Evolutionary conservation across 2,329 filamentous ascomycete species (phyloP), one percentile per base, ranked within the genome.

Genomic region (Sclerotinia sclerotiorum): DNA sequence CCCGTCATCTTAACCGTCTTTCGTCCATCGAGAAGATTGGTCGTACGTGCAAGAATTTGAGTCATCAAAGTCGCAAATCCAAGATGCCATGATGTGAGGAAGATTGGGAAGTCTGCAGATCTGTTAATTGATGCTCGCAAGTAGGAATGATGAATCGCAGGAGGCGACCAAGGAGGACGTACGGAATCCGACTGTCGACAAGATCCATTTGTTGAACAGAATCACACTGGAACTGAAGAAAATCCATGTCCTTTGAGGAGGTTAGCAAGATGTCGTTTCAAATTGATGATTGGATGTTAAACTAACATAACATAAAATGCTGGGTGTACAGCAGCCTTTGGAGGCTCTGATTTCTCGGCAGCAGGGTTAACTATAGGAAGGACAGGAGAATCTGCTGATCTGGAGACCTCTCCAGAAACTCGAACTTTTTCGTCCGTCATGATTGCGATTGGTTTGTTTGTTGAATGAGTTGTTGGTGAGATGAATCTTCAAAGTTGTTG

Each of bases 131-230:
- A n/a, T 21, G 15, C 35, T 44, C 57, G 42, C 51, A 19, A 42
- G 27, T 69, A 55, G 55, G 65, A 39, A 39, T 7, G 29, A 2
- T 39, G 63, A 17, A n/a, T 57, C 4, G 48, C 49, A 29, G 29
- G 19, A 51, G 21, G 19, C 21, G 39, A 58, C n/a, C 19, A 15
- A 55, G 24, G 21, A 27, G 27, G 72, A 79, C 89, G 84, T 85
- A 92, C 90, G 87, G 84, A 97, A 97, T 72, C 92, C 86, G 72
- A 90, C 85, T 51, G 90, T 94, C 77, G 94, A 89, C 71, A 98
- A 86, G 77, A 99, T 93, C 88, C 92, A 97, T 87, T 99, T 99
- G 89, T 99, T 98, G 90, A 97, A 98, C 71, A 99, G 85, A 79
- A 99, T 99, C 78, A 98, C 93, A 76, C 90, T 92, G 55, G 93